These are phyloP conservation scores for Williopsis jadinii DNA, from an alignment of 1,139 yeast genomes.

Conservation along the genomic window DNA sequence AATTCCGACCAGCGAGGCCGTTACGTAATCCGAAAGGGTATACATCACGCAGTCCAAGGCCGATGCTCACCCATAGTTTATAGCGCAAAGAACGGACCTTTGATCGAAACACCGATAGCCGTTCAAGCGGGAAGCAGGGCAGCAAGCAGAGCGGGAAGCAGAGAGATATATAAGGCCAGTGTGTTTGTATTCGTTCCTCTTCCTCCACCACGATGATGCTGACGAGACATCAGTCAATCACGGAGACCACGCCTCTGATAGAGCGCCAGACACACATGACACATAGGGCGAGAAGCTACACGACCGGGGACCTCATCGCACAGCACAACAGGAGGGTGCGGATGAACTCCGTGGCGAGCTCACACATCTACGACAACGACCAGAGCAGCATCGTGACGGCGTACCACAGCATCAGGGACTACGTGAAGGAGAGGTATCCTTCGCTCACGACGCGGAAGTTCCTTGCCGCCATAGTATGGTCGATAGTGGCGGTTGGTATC, in stretches of 20 bases:
- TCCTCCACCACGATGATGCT: no score
- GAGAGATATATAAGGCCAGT: no score
- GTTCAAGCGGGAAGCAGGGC: no score
- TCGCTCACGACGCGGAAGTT: slow-evolving; percentile 14
- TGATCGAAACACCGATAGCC: no score
- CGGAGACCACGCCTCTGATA: not conserved
- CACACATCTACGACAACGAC: slow-evolving; percentile 5
- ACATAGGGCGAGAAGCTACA: slow-evolving; percentile 5
- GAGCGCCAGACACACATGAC: not conserved
- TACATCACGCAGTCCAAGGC: no score
- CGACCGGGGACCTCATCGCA: slow-evolving; percentile 10
- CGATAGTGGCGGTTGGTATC: slow-evolving; percentile 15
- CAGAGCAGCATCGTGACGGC: slow-evolving; percentile 10
- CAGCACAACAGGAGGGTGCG: slow-evolving; percentile 11
- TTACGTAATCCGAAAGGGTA: no score
- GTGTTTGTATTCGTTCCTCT: not conserved
- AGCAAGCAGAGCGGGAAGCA: no score
- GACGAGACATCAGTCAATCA: not conserved
- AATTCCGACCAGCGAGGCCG: no score
- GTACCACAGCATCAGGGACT: slow-evolving; percentile 14
- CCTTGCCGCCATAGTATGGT: slow-evolving; percentile 20
- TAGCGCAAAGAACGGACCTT: no score
- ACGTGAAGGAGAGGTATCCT: slow-evolving; percentile 15
- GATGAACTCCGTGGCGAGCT: slow-evolving; percentile 9
- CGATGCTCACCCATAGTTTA: no score